A percentile compares a stretch with the other conserved stretches of the same genome.
Conservation (phyloP, 305 asterid genomes). For the Stenogyne calaminthoides region DNA sequence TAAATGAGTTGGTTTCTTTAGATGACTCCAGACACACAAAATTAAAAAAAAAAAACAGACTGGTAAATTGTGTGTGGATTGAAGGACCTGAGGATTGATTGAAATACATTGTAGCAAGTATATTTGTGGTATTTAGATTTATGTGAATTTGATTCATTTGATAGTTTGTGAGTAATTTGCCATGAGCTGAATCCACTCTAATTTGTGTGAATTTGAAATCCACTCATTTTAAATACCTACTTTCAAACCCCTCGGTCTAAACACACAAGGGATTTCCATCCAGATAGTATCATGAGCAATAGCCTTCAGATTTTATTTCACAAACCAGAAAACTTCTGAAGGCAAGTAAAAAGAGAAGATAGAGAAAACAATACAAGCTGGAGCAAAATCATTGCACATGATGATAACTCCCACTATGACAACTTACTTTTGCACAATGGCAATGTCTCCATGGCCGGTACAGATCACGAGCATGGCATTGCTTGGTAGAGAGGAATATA, state of each 20-base stretch:
- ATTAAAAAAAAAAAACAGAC: too few relatives aligned
- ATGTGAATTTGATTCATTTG: background rate
- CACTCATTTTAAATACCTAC: background rate
- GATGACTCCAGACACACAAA: background rate
- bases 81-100: background rate
- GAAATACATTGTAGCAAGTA: background rate
- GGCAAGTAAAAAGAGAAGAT: background rate
- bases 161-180: background rate
- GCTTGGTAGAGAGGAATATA: slow-evolving; percentile 69
- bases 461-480: slow-evolving; percentile 86
- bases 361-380: slow-evolving; percentile 10
- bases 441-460: slow-evolving; percentile 96
- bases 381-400: background rate
- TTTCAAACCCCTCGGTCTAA: background rate
- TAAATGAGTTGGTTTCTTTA: background rate
- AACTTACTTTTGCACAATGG: slow-evolving; percentile 77
- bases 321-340: background rate
- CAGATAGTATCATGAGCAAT: background rate
- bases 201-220: background rate
- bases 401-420: background rate
- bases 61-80: background rate
- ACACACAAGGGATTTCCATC: background rate
- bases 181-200: too few relatives aligned
- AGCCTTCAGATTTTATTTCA: background rate
- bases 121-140: background rate